phyloP scores from a whole-genome alignment of 371 early-diverging fungal species.

The Choanephora cucurbitarum region DNA sequence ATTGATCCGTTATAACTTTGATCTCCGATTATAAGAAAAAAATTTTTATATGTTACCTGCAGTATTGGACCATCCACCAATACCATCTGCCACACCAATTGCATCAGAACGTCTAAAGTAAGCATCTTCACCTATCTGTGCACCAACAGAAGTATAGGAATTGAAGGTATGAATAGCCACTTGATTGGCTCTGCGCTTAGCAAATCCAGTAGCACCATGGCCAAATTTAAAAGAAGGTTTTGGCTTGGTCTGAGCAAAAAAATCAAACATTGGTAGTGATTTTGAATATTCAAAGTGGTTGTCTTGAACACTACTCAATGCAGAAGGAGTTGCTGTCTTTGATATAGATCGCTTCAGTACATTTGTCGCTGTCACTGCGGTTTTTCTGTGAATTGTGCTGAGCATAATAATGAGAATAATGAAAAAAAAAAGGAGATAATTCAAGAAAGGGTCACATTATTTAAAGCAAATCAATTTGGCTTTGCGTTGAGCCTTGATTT shows the following conservation, averaged over 20 bases:
- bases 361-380: too few relatives aligned
- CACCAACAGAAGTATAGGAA: conserved; percentile 30
- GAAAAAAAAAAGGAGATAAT: too few relatives aligned
- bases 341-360: too few relatives aligned
- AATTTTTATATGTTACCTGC: conserved; percentile 24
- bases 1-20: conserved; percentile 14
- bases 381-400: too few relatives aligned
- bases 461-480: too few relatives aligned
- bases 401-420: too few relatives aligned
- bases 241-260: conserved; percentile 23
- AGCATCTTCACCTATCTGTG: conserved; percentile 84
- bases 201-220: conserved; percentile 30
- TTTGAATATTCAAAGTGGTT: conserved; percentile 2
- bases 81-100: conserved; percentile 84
- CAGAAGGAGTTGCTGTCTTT: too few relatives aligned
- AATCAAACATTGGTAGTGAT: conserved; percentile 26
- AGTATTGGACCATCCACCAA: conserved; percentile 75
- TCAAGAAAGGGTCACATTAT: too few relatives aligned
- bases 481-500: too few relatives aligned
- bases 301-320: neutral
- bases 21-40: conserved; percentile 8
- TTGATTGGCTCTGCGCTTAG: conserved; percentile 18
- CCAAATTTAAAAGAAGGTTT: conserved; percentile 20
- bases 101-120: conserved; percentile 77
- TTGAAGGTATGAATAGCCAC: conserved; percentile 4